phyloP scores from a whole-genome alignment of 306 rosid genomes.

The Comarum palustre region DNA sequence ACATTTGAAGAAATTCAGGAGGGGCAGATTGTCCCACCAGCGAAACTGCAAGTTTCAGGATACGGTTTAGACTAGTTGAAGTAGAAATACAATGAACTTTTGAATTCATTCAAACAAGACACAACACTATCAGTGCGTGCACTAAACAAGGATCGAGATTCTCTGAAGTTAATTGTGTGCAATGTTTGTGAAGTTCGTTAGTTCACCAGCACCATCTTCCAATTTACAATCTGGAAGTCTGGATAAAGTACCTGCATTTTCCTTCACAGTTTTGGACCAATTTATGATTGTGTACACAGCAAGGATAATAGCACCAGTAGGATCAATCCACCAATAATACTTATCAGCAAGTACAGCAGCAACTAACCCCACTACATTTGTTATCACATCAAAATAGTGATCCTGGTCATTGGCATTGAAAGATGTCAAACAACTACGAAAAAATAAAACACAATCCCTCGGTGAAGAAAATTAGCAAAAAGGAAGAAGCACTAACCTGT shows the following conservation, averaged over 20 bases:
- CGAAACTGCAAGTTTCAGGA: constrained; percentile 46
- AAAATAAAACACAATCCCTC: constrained; percentile 1
- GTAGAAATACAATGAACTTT: not conserved
- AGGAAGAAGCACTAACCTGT: constrained; percentile 39
- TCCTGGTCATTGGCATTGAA: constrained; percentile 49
- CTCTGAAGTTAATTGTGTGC: not conserved
- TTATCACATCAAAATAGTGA: constrained; percentile 92
- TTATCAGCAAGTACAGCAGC: constrained; percentile 88
- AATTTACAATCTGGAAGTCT: not conserved
- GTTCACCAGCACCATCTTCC: not conserved
- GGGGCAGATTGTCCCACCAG: constrained; percentile 93
- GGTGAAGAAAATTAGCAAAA: not conserved
- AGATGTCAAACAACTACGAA: constrained; percentile 11
- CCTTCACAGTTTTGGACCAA: constrained; percentile 90
- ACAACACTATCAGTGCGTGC: not conserved
- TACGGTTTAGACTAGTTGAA: not conserved
- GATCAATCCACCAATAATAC: constrained; percentile 93
- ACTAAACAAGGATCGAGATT: not conserved
- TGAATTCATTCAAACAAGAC: not conserved
- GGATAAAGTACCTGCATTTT: constrained; percentile 67
- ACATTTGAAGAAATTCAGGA: constrained; percentile 80
- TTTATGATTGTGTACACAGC: constrained; percentile 80
- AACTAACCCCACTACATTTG: constrained; percentile 75
- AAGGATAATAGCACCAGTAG: constrained; percentile 79
- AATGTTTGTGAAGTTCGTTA: not conserved